Base-by-base conservation (phyloP, 2,329 filamentous ascomycete species). In the Boeremia lycopersici region DNA sequence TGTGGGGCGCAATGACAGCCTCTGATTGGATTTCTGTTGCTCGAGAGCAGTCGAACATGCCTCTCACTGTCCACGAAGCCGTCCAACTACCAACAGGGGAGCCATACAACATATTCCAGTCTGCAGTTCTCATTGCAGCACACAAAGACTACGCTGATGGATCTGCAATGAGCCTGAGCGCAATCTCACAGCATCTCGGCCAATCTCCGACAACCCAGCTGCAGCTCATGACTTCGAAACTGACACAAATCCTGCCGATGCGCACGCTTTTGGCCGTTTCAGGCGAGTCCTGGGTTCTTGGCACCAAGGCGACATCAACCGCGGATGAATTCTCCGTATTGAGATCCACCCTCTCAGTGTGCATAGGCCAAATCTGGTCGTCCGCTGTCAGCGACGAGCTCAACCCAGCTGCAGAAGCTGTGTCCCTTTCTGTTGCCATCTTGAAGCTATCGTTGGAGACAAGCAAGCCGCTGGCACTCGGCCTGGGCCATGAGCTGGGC, bases 251-350 rank as follows among this genome's bases (percentile, higher is more conserved):
- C 8, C 72, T 70, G 4, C 78, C 77, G 0, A 59, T 79, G 5
- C 75, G 76, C 17, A 72, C 76, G 1, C 63, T 81, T 4, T 63
- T 81, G 12, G 77, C 77, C 28, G 72, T 79, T 0, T 72, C 75
- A 4, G 77, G 78, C 31, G 77, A 80, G 46, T 73, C 75, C 13
- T 81, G 78, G 78, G 69, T 79, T 8, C 63, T 80, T n/a, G 74
- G 69, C 1, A 75, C 78, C 53, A 78, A 79, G 44, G 62, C 79
- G 2, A 53, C 68, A 23, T 67, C 68, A 23, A 23, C 19, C 12
- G 62, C 64, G 6, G 64, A 65, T 12, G 69, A 72, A n/a, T 77
- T 74, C 54, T 53, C 59, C 13, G 53, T 39, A 6, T 57, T 73
- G 6, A 76, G 74, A 51, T 53, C 61, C 3, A 69, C 65, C 1